Conservation (phyloP, 2,329 filamentous ascomycete genomes). For the Penicillium olsonii region DNA sequence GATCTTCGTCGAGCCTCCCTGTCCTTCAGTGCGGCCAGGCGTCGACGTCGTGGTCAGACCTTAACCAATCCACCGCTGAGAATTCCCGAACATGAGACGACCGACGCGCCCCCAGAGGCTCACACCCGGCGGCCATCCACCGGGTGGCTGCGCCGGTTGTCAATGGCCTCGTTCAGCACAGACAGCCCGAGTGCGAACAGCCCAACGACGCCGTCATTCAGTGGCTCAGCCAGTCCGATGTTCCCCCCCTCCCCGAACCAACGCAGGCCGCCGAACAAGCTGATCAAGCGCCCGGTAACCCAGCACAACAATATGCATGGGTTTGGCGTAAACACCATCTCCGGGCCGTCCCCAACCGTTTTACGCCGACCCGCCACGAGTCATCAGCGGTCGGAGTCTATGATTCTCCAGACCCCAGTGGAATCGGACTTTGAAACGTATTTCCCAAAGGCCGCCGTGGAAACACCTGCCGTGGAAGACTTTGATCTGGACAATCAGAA, state of each 20-base stretch:
- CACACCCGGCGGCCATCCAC: constrained; percentile 44
- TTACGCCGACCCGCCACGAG: constrained; percentile 64
- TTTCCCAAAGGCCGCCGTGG: constrained; percentile 14
- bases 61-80: constrained; percentile 33
- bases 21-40: constrained; percentile 31
- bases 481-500: constrained; percentile 17
- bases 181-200: constrained; percentile 51
- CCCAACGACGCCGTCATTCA: constrained; percentile 55
- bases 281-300: constrained; percentile 63
- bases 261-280: constrained; percentile 56
- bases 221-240: constrained; percentile 56
- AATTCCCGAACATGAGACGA: constrained; percentile 28
- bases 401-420: constrained; percentile 47
- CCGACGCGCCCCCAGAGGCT: constrained; percentile 14
- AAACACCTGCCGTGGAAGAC: constrained; percentile 10
- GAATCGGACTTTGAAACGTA: constrained; percentile 31
- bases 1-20: constrained; percentile 27
- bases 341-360: constrained; percentile 46
- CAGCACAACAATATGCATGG: constrained; percentile 49
- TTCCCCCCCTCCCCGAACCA: constrained; percentile 35
- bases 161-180: constrained; percentile 51
- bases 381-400: constrained; percentile 60
- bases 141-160: constrained; percentile 60
- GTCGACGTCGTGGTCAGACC: constrained; percentile 41
- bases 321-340: constrained; percentile 26